Percentiles rank a stretch among this genome's conserved stretches.
phyloP scores from a whole-genome alignment of 306 rosid species.

The Coriaria nepalensis region DNA sequence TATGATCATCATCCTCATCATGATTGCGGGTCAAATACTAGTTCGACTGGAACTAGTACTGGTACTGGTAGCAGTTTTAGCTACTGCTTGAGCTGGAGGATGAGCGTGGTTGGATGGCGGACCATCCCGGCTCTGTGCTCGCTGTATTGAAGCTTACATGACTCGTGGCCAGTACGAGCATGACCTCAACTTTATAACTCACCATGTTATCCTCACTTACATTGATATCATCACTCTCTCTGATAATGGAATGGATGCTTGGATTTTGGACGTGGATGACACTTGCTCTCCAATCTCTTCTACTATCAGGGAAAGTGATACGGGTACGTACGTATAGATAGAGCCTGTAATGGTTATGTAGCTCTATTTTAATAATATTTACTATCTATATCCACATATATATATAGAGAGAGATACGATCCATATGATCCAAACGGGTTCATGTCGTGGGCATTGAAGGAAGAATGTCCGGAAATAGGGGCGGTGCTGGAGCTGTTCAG shows the following conservation, averaged over 20 bases:
- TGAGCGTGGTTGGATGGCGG: conserved; percentile 65
- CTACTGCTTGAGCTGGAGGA: conserved; percentile 65
- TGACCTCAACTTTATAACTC: conserved; percentile 25
- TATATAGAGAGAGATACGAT: conserved; percentile 74
- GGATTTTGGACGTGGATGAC: conserved; percentile 73
- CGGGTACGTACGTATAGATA: conserved; percentile 28
- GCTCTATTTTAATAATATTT: not conserved
- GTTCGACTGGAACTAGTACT: too few relatives aligned
- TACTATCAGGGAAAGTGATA: conserved; percentile 38
- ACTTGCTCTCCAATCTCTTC: conserved; percentile 62
- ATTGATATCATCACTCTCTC: conserved; percentile 14
- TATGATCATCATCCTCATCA: too few relatives aligned
- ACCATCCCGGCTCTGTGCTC: conserved; percentile 49
- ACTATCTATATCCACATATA: not conserved
- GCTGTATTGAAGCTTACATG: conserved; percentile 38
- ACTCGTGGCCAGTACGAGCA: conserved; percentile 40
- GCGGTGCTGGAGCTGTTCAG: conserved; percentile 22
- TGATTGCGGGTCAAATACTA: too few relatives aligned
- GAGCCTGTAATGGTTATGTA: too few relatives aligned
- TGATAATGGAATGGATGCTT: conserved; percentile 39
- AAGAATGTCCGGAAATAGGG: conserved; percentile 40
- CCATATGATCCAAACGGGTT: conserved; percentile 55
- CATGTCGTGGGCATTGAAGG: conserved; percentile 56
- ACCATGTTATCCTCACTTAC: conserved; percentile 23
- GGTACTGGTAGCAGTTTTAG: not conserved